Evolutionary conservation across 768 basidiomycete species (phyloP).

Genomic region (Epithele typhae): DNA sequence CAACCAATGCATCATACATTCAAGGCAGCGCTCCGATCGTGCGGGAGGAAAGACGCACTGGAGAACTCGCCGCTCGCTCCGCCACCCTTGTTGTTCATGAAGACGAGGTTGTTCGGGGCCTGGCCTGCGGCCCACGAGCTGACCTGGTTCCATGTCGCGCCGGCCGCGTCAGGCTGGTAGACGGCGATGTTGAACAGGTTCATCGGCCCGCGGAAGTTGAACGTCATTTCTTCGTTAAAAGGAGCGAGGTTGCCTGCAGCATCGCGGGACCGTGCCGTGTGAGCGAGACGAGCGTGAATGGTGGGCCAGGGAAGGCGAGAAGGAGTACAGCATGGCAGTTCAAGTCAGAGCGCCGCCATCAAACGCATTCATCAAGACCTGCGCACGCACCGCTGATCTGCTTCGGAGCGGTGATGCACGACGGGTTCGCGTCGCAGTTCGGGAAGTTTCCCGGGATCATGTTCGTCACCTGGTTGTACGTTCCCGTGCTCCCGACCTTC

Average conservation of each 20-base stretch:
- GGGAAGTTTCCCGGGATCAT: conserved; percentile 21
- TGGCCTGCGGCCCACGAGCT: conserved; percentile 21
- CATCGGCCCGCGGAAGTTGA: conserved; percentile 26
- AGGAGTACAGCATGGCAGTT: not conserved
- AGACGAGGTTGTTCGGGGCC: conserved; percentile 23
- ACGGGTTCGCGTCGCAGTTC: conserved; percentile 20
- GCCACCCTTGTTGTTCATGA: conserved; percentile 28
- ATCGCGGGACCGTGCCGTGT: too few relatives aligned
- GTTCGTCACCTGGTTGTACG: conserved; percentile 25
- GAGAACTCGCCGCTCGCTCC: conserved; percentile 23
- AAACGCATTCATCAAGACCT: not conserved
- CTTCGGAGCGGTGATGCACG: conserved; percentile 18
- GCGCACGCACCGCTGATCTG: conserved; percentile 11
- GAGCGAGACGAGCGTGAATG: not conserved
- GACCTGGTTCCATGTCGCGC: conserved; percentile 20
- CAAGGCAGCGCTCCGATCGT: too few relatives aligned
- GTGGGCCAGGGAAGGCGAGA: not conserved
- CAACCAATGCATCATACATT: too few relatives aligned
- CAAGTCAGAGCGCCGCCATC: too few relatives aligned
- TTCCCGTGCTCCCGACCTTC: conserved; percentile 19
- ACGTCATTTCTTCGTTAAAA: conserved; percentile 26
- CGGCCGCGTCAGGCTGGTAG: conserved; percentile 21
- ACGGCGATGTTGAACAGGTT: conserved; percentile 26
- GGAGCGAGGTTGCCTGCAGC: conserved; percentile 25
- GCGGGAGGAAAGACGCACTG: conserved; percentile 14